A percentile compares a stretch with the other conserved stretches of the same genome.
These are phyloP conservation scores for Massarina eburnea DNA, from an alignment of 2,329 filamentous ascomycete species.

Conservation along the genomic window DNA sequence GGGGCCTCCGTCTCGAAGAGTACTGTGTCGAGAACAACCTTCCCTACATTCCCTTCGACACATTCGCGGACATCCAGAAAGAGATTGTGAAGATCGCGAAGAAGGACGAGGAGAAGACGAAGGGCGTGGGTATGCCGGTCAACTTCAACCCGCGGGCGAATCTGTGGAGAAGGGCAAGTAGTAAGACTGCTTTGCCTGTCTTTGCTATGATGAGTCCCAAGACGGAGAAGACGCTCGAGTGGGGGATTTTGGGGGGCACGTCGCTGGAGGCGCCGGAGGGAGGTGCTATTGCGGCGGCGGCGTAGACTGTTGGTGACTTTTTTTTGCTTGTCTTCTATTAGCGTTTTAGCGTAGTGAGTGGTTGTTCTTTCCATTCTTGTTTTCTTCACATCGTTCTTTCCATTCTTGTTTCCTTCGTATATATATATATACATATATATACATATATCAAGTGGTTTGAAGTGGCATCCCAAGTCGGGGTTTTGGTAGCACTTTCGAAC, in stretches of 20 bases:
- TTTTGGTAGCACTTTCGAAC: background rate
- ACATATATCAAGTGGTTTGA: background rate
- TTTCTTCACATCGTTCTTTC: background rate
- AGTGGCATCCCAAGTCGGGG: background rate
- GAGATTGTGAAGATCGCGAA: conserved; percentile 61
- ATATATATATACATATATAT: background rate
- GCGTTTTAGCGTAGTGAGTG: background rate
- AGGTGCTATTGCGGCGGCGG: conserved; percentile 10
- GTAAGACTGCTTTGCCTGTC: conserved; percentile 56
- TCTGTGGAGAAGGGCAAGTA: conserved; percentile 65
- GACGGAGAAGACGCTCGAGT: conserved; percentile 65
- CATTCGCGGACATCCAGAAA: conserved; percentile 65
- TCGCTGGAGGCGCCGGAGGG: conserved; percentile 5
- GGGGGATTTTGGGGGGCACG: conserved; percentile 58
- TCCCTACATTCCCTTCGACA: conserved; percentile 63
- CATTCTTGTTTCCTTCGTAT: background rate
- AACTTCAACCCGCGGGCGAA: conserved; percentile 70
- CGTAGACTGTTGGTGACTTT: conserved; percentile 3
- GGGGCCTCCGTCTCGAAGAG: conserved; percentile 66
- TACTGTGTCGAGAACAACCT: conserved; percentile 66
- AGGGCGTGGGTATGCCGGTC: conserved; percentile 60
- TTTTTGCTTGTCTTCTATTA: background rate
- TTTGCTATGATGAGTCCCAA: conserved; percentile 56
- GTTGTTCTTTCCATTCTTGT: no score
- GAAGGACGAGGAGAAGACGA: conserved; percentile 63